Conservation (phyloP, 495 filamentous ascomycete species). For the Aspergillus nidulans region DNA sequence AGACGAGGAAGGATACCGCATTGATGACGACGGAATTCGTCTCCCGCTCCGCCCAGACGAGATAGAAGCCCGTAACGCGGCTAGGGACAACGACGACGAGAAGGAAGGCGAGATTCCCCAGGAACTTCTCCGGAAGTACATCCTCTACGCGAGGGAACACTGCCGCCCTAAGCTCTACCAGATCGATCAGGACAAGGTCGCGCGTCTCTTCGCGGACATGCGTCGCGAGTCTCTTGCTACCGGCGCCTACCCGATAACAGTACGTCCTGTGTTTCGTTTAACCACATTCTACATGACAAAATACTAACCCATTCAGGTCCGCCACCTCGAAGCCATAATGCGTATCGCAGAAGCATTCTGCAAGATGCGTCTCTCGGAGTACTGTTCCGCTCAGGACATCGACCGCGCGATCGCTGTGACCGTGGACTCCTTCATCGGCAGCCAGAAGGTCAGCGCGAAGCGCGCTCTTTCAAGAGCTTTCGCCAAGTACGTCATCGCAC, state of each 20-base stretch:
- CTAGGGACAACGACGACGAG: conserved; percentile 45
- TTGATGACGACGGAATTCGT: conserved; percentile 31
- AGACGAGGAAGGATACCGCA: conserved; percentile 43
- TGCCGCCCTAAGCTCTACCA: conserved; percentile 92
- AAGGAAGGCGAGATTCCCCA: conserved; percentile 83
- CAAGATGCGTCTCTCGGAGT: conserved; percentile 93
- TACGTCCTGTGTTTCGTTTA: conserved; percentile 47
- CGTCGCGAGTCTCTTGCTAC: conserved; percentile 85
- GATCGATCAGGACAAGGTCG: conserved; percentile 97
- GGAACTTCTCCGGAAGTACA: conserved; percentile 92
- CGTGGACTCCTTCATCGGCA: conserved; percentile 92
- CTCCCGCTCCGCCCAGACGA: conserved; percentile 36
- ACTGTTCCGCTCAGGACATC: conserved; percentile 83
- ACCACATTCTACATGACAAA: not conserved
- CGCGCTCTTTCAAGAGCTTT: conserved; percentile 94
- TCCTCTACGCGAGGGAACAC: conserved; percentile 88
- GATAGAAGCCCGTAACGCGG: conserved; percentile 29
- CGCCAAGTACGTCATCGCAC: conserved; percentile 70
- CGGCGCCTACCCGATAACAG: conserved; percentile 96
- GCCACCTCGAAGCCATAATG: conserved; percentile 96
- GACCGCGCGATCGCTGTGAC: conserved; percentile 97
- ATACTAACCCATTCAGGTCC: conserved; percentile 56
- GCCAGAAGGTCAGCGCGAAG: conserved; percentile 96
- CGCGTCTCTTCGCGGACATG: conserved; percentile 94
- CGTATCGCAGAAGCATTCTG: conserved; percentile 88